Evolutionary conservation across 1,284 basidiomycete genomes (phyloP).

Genomic region (Ceratobasidium sp.): DNA sequence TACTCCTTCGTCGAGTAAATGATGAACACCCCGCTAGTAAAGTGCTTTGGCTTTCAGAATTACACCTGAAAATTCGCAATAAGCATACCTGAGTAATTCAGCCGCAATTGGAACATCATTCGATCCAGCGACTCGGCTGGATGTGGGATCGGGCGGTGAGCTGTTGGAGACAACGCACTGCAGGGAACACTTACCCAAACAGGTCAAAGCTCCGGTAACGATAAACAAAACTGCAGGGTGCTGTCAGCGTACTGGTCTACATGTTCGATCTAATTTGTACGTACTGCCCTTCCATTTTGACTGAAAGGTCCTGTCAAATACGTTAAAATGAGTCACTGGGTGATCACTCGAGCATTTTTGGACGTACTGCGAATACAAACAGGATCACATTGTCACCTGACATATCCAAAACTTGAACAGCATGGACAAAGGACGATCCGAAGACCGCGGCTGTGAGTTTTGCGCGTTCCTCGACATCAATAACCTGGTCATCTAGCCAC

Average conservation of each 20-base stretch:
- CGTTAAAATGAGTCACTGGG: background rate
- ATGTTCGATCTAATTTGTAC: conserved; percentile 29
- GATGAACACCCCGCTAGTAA: conserved; percentile 66
- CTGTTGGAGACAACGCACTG: conserved; percentile 44
- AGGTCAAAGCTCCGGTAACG: conserved; percentile 76
- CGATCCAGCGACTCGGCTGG: conserved; percentile 44
- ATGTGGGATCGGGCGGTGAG: background rate
- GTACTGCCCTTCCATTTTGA: conserved; percentile 67
- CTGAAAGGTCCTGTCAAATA: conserved; percentile 60
- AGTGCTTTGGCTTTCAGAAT: background rate
- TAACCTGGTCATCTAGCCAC: background rate
- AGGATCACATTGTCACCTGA: conserved; percentile 70
- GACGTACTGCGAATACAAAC: conserved; percentile 75
- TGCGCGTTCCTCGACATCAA: conserved; percentile 56
- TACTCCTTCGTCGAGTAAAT: conserved; percentile 79
- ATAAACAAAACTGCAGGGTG: conserved; percentile 61
- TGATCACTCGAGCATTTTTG: background rate
- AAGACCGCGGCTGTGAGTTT: conserved; percentile 68
- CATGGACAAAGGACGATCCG: conserved; percentile 72
- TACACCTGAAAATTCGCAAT: background rate
- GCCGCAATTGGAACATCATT: conserved; percentile 66
- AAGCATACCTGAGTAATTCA: conserved; percentile 62
- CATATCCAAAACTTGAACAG: conserved; percentile 58
- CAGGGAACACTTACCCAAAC: conserved; percentile 57
- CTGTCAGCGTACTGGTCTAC: background rate